These are phyloP conservation scores for Ceratocystis destructans DNA, from an alignment of 2,329 filamentous ascomycete genomes.

Conservation along the genomic window DNA sequence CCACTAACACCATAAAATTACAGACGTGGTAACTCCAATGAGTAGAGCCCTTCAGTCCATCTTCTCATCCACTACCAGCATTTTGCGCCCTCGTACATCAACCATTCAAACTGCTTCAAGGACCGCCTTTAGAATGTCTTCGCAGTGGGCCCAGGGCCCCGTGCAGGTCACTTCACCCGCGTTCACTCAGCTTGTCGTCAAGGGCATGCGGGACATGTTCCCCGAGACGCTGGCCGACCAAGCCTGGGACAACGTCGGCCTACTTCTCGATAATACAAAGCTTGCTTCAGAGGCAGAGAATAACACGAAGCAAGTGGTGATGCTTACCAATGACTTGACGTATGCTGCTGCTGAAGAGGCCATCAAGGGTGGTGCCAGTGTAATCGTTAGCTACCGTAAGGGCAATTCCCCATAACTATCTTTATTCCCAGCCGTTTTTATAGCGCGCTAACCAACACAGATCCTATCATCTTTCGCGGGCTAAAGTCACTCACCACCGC, in stretches of 20 bases:
- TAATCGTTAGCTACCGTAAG: conserved; percentile 79
- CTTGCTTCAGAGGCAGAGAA: conserved; percentile 23
- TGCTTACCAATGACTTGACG: conserved; percentile 77
- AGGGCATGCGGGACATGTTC: conserved; percentile 72
- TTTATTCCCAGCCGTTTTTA: not conserved
- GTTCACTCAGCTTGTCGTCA: conserved; percentile 51
- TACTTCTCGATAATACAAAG: conserved; percentile 43
- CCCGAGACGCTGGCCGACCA: conserved; percentile 79
- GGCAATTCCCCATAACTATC: not conserved
- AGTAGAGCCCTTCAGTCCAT: not conserved
- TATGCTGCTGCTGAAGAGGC: conserved; percentile 81
- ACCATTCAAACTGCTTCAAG: not conserved
- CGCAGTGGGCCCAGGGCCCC: conserved; percentile 9
- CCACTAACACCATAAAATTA: not conserved
- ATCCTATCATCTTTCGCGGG: conserved; percentile 91
- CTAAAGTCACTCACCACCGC: conserved; percentile 75
- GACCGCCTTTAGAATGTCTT: conserved; percentile 4
- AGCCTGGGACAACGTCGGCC: conserved; percentile 92
- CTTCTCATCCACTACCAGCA: not conserved
- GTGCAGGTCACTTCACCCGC: conserved; percentile 18
- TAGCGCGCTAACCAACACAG: conserved; percentile 31
- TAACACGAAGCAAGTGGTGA: conserved; percentile 29
- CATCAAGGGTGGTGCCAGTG: conserved; percentile 57
- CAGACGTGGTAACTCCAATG: conserved; percentile 1
- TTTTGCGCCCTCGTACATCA: not conserved